Evolutionary conservation across 768 basidiomycete species (phyloP), one percentile per base, ranked within the genome.

Genomic region (Ramaria sp.): DNA sequence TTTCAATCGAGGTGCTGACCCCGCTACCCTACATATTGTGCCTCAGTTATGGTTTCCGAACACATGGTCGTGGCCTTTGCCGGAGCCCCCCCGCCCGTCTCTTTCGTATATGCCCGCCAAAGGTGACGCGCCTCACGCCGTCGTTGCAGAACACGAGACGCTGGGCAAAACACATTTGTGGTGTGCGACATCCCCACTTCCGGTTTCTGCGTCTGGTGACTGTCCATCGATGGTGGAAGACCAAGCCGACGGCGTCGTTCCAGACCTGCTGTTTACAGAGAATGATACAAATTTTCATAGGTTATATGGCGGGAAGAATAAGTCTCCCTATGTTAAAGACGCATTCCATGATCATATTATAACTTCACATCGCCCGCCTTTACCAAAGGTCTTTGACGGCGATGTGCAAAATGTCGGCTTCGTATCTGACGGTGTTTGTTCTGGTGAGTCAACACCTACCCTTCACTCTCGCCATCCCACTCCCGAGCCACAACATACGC

Each of bases 321-420:
- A 79, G 52, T 83, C 84, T 0, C 78, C 80, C 2, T 93, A 84
- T 65, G 88, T 89, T 65, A 99, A 99, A 72, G 96, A 99, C 66
- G 94, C 88, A 11, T 99, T 99, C 76, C 95, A 99, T 64, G 94
- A 99, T 69, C 91, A 98, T 68, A 91, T 99, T 68, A 85, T 99
- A 62, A 83, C 83, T 1, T 77, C 76, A 5, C 95, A 98, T 69
- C 84, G 90, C 42, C 87, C 87, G 5, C 72, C 73, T 64, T 69
- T 66, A 71, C 75, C 67, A 74, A 75, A 58, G 60, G 62, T 47
- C 61, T 68, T 4, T 62, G 65, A 17, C 55, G 39, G 22, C n/a
- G 22, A 15, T 34, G 39, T 13, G n/a, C 20, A 45, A 13, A 15
- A 11, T 43, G 27, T 39, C 22, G 50, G 37, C 55, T 39, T 22